Base-by-base conservation (phyloP, 306 rosid species). In the Macrotyloma uniflorum region DNA sequence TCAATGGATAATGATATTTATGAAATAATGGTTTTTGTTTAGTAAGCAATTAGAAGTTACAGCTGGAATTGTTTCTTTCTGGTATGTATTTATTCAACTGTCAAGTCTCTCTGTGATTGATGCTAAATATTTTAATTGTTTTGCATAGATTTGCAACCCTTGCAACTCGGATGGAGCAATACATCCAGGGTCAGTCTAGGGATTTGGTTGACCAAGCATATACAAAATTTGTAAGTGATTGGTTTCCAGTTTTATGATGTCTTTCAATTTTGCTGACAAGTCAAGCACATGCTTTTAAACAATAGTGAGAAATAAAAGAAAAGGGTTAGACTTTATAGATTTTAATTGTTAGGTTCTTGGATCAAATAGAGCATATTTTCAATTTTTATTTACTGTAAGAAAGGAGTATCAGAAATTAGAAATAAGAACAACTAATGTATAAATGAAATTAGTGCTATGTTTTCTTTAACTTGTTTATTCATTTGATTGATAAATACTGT, bases 181-280 rank as follows among this genome's bases (percentile, higher is more conserved):
- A 95, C 80, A 93, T 95, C 74, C 98, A 90, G 86, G 99, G 99
- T 63, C 99, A 93, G 84, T 95, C 98, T 67, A 88, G 99, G 93
- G 99, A 95, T 86, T 93, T 93, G 93, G 99, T 95, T 85, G 98
- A 95, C 86, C 96, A 93, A 86, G 98, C 98, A 59, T 95, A 95
- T 79, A 90, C 99, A 67, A 95, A 95, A 88, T 95, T 95, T 86
- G 99, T 95, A 83, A 87, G 98, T 80, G 43, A 23, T 79, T 77
- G 22, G 53, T 38, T 58, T 45, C 80, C 65, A 49, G 30, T 58
- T 54, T 72, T 72, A 70, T 53, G 79, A 40, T 70, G 26, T 43
- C 47, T 57, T 28, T 30, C 49, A 13, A 79, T 55, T 51, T 36
- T 57, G 18, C 55, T 69, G 65, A 67, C 67, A 63, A 69, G 10